Percentiles rank a stretch among this genome's conserved stretches.
Conservation (phyloP, 2,329 filamentous ascomycete genomes). For the Aspergillus persii region DNA sequence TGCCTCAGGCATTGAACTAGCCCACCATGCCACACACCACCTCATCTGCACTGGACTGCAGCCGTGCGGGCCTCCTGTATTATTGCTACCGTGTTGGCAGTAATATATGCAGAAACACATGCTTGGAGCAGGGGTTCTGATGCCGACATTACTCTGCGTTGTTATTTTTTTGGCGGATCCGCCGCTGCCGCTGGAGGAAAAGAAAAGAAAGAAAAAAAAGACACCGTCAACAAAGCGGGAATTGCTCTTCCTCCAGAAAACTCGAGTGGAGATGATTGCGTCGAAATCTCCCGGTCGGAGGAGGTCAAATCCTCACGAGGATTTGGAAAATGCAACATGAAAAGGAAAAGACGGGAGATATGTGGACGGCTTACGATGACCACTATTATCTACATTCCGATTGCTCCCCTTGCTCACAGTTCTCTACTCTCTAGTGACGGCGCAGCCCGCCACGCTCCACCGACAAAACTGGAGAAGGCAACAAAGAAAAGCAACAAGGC, state of each 20-base stretch:
- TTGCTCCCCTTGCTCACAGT: background rate
- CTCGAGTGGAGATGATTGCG: background rate
- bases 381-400: background rate
- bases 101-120: background rate
- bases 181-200: conserved; percentile 17
- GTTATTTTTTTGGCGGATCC: conserved; percentile 7
- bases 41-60: background rate
- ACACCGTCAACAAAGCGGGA: no score
- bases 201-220: background rate
- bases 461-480: background rate
- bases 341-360: conserved; percentile 1
- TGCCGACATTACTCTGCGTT: background rate
- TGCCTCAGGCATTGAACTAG: background rate
- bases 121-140: background rate
- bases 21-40: background rate
- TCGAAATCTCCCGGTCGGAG: background rate
- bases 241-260: background rate
- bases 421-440: background rate
- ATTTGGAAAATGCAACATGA: background rate
- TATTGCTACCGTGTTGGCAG: background rate
- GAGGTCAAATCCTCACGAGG: no score
- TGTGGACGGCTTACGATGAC: background rate
- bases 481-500: background rate
- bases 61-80: background rate
- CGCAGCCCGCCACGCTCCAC: conserved; percentile 1